These are phyloP conservation scores for Perkinsus marinus DNA, from an alignment of 169 alveolate genomes.

Conservation along the genomic window DNA sequence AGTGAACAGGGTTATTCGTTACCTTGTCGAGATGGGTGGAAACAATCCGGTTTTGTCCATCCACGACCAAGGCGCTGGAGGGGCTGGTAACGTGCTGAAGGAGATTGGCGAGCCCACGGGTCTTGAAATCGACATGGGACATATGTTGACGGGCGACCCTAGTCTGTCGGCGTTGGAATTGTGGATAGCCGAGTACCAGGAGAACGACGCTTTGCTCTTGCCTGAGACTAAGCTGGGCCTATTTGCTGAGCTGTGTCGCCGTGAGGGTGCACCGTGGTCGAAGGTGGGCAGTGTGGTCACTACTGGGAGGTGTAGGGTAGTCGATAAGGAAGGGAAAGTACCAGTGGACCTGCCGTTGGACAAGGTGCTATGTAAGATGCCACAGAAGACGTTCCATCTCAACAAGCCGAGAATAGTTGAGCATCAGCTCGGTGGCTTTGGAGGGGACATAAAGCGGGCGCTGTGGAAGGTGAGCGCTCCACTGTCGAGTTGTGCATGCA, in stretches of 20 bases:
- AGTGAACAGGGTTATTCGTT: conserved; percentile 19
- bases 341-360: conserved; percentile 28
- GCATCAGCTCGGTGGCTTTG: background rate
- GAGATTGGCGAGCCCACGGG: conserved; percentile 32
- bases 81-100: conserved; percentile 32
- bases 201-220: conserved; percentile 1
- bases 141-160: conserved; percentile 29
- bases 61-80: conserved; percentile 43
- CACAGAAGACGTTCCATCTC: conserved; percentile 16
- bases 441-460: background rate
- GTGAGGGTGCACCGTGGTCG: conserved; percentile 20
- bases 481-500: too few relatives aligned
- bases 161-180: conserved; percentile 23
- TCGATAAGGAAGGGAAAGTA: conserved; percentile 7
- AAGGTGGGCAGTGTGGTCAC: conserved; percentile 9
- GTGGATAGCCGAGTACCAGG: conserved; percentile 25
- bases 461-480: background rate
- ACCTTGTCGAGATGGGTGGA: conserved; percentile 27
- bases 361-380: conserved; percentile 34
- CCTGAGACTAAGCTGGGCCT: background rate
- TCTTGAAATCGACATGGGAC: conserved; percentile 8
- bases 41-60: conserved; percentile 26
- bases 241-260: conserved; percentile 18
- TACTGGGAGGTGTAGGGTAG: conserved; percentile 1
- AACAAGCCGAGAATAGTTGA: background rate